Conservation (phyloP, 305 asterid species). For the Fraxinus albicans region DNA sequence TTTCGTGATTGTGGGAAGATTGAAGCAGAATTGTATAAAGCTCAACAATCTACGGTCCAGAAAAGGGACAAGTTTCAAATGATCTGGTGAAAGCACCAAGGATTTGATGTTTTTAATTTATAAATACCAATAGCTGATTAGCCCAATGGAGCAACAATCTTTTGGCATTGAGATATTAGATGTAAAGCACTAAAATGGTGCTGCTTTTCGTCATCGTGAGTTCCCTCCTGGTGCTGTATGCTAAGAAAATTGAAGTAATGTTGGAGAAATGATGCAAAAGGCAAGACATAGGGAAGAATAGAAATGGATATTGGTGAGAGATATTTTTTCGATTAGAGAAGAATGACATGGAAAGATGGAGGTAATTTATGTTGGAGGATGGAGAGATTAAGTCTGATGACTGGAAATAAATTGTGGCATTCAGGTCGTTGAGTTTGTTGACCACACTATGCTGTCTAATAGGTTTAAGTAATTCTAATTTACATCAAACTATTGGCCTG, state of each 20-base stretch:
- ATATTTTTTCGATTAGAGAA: background rate
- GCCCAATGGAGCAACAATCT: slow-evolving; percentile 14
- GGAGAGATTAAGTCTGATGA: background rate
- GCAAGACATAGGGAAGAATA: background rate
- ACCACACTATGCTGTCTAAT: background rate
- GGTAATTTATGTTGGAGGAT: background rate
- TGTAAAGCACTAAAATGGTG: background rate
- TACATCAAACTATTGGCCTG: background rate
- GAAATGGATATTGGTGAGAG: background rate
- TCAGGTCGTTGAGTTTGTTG: background rate
- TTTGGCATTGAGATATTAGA: slow-evolving; percentile 2
- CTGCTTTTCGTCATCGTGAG: background rate
- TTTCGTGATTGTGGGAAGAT: background rate
- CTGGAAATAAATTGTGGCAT: background rate
- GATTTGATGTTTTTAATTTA: background rate
- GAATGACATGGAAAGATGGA: background rate
- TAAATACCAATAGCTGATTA: slow-evolving; percentile 16
- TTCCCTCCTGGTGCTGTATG: background rate
- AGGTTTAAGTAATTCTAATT: background rate
- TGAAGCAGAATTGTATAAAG: background rate
- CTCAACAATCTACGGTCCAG: background rate
- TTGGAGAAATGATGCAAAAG: background rate
- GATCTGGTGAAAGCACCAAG: background rate
- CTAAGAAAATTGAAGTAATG: background rate
- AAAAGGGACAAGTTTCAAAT: background rate